phyloP scores from a whole-genome alignment of 139 green algal genomes.

The Volvox reticuliferus region DNA sequence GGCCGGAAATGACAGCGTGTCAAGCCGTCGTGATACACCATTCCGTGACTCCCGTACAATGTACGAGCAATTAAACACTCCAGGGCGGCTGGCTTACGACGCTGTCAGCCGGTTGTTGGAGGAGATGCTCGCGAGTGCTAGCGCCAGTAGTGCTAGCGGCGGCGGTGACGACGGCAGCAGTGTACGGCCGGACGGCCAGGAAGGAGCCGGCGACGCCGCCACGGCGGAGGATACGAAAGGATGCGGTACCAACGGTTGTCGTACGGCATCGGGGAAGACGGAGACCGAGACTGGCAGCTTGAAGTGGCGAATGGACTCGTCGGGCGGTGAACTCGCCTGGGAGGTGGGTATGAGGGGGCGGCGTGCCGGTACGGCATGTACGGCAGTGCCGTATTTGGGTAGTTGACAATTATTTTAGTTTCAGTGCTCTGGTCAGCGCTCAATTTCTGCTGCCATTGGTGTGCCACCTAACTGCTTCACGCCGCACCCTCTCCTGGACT shows the following conservation, averaged over 20 bases:
- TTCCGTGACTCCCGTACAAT: background rate
- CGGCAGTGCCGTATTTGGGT: background rate
- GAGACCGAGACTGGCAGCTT: slow-evolving; percentile 18
- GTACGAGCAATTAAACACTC: slow-evolving; percentile 6
- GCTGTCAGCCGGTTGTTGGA: background rate
- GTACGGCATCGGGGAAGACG: slow-evolving; percentile 13
- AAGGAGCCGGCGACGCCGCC: background rate
- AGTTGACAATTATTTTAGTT: no score
- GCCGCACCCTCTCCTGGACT: no score
- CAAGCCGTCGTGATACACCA: background rate
- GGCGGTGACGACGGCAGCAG: background rate
- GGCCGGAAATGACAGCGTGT: background rate
- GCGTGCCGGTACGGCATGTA: background rate
- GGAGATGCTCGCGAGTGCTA: background rate
- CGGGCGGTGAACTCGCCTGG: slow-evolving; percentile 20
- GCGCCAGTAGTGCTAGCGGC: background rate
- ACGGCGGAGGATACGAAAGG: background rate
- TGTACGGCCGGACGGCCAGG: no score
- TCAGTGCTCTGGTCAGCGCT: no score
- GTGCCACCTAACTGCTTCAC: no score
- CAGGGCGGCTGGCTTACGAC: background rate
- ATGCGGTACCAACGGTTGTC: background rate
- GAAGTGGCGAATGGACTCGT: slow-evolving; percentile 18
- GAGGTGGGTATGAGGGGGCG: background rate
- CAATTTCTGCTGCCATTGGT: no score